Evolutionary conservation across 139 green algal genomes (phyloP).

Genomic region (Asterochloris erici): DNA sequence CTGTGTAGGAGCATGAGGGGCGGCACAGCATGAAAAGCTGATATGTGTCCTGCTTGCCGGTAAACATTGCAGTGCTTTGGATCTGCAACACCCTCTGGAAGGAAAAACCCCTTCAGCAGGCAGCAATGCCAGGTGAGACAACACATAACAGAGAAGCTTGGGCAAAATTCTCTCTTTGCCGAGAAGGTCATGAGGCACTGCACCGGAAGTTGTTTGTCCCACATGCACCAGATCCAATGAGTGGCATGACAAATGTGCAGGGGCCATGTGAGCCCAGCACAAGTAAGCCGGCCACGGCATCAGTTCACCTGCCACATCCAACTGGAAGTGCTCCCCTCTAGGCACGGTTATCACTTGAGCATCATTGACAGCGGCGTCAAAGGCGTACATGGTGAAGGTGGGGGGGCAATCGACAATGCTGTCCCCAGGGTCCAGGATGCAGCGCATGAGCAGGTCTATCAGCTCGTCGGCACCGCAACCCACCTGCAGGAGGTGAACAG

Average conservation of each 20-base stretch:
- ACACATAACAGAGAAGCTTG: neutral
- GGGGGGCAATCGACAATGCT: conserved; percentile 90
- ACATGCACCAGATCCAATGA: too few relatives aligned
- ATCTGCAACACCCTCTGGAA: too few relatives aligned
- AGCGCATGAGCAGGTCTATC: conserved; percentile 94
- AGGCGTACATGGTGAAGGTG: conserved; percentile 98
- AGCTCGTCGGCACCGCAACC: conserved; percentile 94
- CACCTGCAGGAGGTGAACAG: conserved; percentile 54
- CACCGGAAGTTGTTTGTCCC: neutral
- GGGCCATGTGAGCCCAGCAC: neutral
- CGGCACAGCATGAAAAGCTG: too few relatives aligned
- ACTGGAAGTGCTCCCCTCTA: conserved; percentile 73
- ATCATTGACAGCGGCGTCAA: conserved; percentile 94
- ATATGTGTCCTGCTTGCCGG: too few relatives aligned
- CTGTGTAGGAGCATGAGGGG: too few relatives aligned
- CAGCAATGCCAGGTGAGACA: too few relatives aligned
- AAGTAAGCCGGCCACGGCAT: neutral
- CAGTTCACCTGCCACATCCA: conserved; percentile 79
- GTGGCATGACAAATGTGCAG: neutral
- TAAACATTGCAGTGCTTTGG: too few relatives aligned
- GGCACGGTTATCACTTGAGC: conserved; percentile 82
- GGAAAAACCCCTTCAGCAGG: too few relatives aligned
- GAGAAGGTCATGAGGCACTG: neutral
- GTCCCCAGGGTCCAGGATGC: conserved; percentile 90
- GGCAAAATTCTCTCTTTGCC: neutral